Conservation (phyloP, 2,329 filamentous ascomycete genomes). For the Sphaerulina populicola region DNA sequence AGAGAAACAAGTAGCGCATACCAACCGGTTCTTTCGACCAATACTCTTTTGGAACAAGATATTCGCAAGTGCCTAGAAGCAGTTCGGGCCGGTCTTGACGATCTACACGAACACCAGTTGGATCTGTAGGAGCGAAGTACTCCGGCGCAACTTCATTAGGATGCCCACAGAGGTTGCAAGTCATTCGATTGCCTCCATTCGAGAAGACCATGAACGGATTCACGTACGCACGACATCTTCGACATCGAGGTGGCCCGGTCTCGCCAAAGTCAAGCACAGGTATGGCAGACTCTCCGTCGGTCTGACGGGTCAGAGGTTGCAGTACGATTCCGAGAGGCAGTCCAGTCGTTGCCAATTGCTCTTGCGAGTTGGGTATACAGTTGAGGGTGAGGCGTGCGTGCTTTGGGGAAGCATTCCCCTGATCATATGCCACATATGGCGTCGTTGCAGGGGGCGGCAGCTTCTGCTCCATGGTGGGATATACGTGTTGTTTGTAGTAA, state of each 20-base stretch:
- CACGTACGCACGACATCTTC: constrained; percentile 89
- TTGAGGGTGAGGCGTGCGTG: constrained; percentile 86
- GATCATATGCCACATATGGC: constrained; percentile 88
- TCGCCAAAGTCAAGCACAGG: constrained; percentile 95
- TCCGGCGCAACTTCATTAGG: constrained; percentile 88
- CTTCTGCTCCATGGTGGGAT: constrained; percentile 91
- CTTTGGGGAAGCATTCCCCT: constrained; percentile 93
- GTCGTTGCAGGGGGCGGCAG: constrained; percentile 79
- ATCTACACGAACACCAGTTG: constrained; percentile 78
- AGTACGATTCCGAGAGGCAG: constrained; percentile 80
- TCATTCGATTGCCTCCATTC: constrained; percentile 87
- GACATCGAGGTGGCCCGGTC: constrained; percentile 77
- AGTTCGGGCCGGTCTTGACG: constrained; percentile 82
- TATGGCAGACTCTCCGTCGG: constrained; percentile 76
- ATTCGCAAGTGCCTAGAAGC: constrained; percentile 86
- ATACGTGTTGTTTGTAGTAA: constrained; percentile 78
- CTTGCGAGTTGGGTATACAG: constrained; percentile 75
- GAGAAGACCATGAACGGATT: constrained; percentile 99
- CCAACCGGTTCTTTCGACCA: constrained; percentile 92
- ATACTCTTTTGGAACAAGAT: constrained; percentile 95
- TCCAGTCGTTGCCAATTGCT: constrained; percentile 70
- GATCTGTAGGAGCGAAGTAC: constrained; percentile 87
- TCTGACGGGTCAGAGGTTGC: constrained; percentile 75
- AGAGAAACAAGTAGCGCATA: constrained; percentile 78
- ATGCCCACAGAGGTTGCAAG: constrained; percentile 96